A percentile compares a stretch with the other conserved stretches of the same genome.
Conservation (phyloP, 129 eudicot genomes). For the Arctium minus region DNA sequence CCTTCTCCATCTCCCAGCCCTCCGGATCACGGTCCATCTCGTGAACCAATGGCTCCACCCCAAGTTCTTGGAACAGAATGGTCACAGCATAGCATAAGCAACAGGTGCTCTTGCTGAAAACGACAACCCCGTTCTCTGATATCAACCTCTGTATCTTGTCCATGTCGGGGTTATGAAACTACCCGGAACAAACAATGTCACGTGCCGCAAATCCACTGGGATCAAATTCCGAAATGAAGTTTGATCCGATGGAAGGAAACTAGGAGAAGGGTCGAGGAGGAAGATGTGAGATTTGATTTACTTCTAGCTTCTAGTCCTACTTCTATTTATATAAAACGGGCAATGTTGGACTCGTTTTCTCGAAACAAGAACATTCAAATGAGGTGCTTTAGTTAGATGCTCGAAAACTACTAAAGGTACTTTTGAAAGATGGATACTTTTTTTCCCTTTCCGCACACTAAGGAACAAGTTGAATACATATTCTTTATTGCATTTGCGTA, state of each 20-base stretch:
- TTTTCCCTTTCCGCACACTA: constrained; percentile 35
- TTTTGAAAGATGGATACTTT: constrained; percentile 39
- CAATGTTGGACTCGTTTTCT: constrained; percentile 26
- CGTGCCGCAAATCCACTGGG: constrained; percentile 16
- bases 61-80: constrained; percentile 58
- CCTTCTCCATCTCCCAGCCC: constrained; percentile 69
- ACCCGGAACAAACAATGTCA: neutral
- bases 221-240: constrained; percentile 17
- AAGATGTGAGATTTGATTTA: constrained; percentile 35
- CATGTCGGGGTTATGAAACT: constrained; percentile 22
- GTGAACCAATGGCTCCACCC: constrained; percentile 43
- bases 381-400: constrained; percentile 52
- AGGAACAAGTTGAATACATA: constrained; percentile 35
- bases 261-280: constrained; percentile 20
- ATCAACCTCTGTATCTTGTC: constrained; percentile 49
- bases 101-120: constrained; percentile 77
- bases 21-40: constrained; percentile 64
- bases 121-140: constrained; percentile 58
- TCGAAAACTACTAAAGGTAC: constrained; percentile 45
- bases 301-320: constrained; percentile 27
- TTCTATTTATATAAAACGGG: constrained; percentile 50
- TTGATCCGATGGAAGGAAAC: constrained; percentile 16
- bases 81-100: constrained; percentile 73
- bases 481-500: constrained; percentile 12
- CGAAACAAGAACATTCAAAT: constrained; percentile 46